phyloP scores from a whole-genome alignment of 441 rosid species.

The Bocquillonia castaneifolia region DNA sequence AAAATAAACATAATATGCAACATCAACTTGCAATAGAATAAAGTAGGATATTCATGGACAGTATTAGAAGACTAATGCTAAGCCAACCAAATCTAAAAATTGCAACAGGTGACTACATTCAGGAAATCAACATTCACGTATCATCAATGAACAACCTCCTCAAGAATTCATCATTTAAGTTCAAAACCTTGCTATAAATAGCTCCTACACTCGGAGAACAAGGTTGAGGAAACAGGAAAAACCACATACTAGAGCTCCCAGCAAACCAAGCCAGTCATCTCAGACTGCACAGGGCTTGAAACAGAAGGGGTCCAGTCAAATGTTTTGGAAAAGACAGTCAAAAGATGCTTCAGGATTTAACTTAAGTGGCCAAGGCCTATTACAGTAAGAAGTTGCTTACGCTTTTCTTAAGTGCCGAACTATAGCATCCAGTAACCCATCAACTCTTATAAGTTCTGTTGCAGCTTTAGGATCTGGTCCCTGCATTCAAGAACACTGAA shows the following conservation, averaged over 20 bases:
- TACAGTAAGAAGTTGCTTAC: slow-evolving; percentile 40
- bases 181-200: neutral
- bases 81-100: neutral
- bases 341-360: neutral
- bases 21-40: neutral
- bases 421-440: slow-evolving; percentile 72
- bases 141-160: neutral
- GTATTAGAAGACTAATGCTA: neutral
- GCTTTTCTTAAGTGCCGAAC: slow-evolving; percentile 72
- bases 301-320: neutral
- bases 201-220: neutral
- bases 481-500: slow-evolving; percentile 40
- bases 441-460: slow-evolving; percentile 66
- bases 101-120: neutral
- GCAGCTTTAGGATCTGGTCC: slow-evolving; percentile 93
- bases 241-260: neutral
- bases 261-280: neutral
- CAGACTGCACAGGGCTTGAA: neutral
- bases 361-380: neutral
- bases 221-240: neutral
- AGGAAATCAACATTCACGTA: neutral
- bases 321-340: neutral
- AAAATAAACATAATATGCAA: neutral
- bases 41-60: neutral
- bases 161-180: neutral